These are phyloP conservation scores for Globisporangium nagaii DNA, from an alignment of 352 stramenopile genomes.

Conservation along the genomic window DNA sequence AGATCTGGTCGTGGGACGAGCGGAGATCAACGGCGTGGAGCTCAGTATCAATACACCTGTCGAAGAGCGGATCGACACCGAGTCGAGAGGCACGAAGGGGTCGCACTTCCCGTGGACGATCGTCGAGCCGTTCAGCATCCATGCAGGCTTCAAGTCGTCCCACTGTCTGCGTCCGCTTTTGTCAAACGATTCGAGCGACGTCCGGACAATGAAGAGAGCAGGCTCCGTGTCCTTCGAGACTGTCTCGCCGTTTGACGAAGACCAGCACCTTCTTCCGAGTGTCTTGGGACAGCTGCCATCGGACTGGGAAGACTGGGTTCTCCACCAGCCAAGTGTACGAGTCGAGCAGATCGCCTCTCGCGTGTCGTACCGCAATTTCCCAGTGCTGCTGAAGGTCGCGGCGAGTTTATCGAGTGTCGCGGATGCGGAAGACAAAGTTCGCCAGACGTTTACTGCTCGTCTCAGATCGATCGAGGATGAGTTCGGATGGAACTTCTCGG, in stretches of 20 bases:
- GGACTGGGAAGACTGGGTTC: slow-evolving; percentile 47
- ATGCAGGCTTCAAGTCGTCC: slow-evolving; percentile 12
- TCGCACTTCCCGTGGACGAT: slow-evolving; percentile 32
- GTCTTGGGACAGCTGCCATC: slow-evolving; percentile 21
- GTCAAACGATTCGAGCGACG: not conserved
- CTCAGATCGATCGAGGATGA: slow-evolving; percentile 35
- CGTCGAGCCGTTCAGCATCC: slow-evolving; percentile 44
- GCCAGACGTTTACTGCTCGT: slow-evolving; percentile 26
- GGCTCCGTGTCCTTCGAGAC: not conserved
- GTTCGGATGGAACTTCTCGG: slow-evolving; percentile 34
- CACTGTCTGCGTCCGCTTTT: not conserved
- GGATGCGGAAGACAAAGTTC: slow-evolving; percentile 36
- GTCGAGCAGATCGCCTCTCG: slow-evolving; percentile 54
- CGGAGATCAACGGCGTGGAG: slow-evolving; percentile 27
- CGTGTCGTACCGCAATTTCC: slow-evolving; percentile 68
- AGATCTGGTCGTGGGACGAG: slow-evolving; percentile 20
- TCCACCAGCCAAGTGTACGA: slow-evolving; percentile 28
- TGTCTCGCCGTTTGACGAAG: not conserved
- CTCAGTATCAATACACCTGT: slow-evolving; percentile 27
- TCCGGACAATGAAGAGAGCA: not conserved
- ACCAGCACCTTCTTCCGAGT: not conserved
- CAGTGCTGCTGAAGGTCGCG: slow-evolving; percentile 54
- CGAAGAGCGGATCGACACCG: slow-evolving; percentile 4
- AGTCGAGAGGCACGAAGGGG: slow-evolving; percentile 1
- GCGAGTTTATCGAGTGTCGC: slow-evolving; percentile 28